Evolutionary conservation across 2,329 filamentous ascomycete species (phyloP), one percentile per base, ranked within the genome.

Genomic region (Elsinoe australis): DNA sequence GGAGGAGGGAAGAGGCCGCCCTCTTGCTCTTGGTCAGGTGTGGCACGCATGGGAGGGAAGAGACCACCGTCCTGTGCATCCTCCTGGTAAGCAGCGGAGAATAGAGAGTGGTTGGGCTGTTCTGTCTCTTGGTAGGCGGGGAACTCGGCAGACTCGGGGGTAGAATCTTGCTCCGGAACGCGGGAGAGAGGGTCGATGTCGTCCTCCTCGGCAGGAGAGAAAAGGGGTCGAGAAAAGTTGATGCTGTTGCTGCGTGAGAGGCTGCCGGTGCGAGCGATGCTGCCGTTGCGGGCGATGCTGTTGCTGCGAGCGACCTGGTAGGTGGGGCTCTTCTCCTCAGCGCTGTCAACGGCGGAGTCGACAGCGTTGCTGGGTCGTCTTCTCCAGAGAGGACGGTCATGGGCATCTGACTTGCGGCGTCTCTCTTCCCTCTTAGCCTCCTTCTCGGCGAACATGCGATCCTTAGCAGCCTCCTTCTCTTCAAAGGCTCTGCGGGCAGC

Each of bases 391-490:
- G 44, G 44, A 8, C 44, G 44, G 17, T 47, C 44, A 19, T 34
- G 29, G 5, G 21, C 45, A 5, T 48, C 45, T 3, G 45, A 48
- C 45, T 17, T 36, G 33, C 45, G 45, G n/a, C 45, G 45, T 19
- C 45, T 19, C 1, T 35, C 32, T 22, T 48, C 45, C 12, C 33
- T 12, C 33, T 48, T 48, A 15, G 45, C 45, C 18, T 48, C 45
- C 3, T 29, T 10, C 24, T 48, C 45, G 24, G 45, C 45, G 9
- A 18, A 17, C 34, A 29, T 48, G 21, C 33, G 32, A 24, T 48
- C 45, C 15, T 48, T 48, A 33, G 45, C 45, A 4, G 45, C 45
- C 19, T 48, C 45, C 34, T 48, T 48, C 45, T 48, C 45, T 17
- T 48, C 45, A 15, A 48, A 48, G 7, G 45, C 45, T 6, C 34